A percentile compares a stretch with the other conserved stretches of the same genome.
Conservation (phyloP, 495 filamentous ascomycete genomes). For the Aspergillus campestris region DNA sequence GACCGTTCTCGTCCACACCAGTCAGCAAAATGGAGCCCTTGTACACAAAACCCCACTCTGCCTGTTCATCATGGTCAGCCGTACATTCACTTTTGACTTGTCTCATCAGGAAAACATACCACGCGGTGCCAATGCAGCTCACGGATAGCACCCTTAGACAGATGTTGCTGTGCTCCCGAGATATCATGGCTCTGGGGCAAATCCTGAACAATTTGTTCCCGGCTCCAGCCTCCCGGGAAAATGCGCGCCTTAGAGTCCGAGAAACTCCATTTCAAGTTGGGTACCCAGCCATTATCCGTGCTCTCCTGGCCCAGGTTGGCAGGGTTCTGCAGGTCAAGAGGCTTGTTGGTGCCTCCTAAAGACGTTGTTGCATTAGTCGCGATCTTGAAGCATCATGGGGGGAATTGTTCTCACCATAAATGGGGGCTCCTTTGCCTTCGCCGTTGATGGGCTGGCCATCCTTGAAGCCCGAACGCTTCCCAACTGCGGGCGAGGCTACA, state of each 20-base stretch:
- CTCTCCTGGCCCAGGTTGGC: conserved; percentile 48
- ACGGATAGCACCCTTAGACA: conserved; percentile 53
- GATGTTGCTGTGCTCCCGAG: conserved; percentile 53
- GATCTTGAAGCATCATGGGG: not conserved
- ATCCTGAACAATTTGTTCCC: conserved; percentile 54
- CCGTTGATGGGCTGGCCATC: conserved; percentile 46
- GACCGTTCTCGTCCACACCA: conserved; percentile 52
- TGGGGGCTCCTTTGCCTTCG: conserved; percentile 47
- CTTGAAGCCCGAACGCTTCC: conserved; percentile 29
- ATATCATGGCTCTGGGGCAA: conserved; percentile 54
- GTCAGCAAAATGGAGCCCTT: conserved; percentile 47
- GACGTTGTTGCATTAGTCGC: not conserved
- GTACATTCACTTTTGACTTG: not conserved
- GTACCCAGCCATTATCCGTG: conserved; percentile 51
- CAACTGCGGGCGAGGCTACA: conserved; percentile 14
- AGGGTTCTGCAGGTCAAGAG: conserved; percentile 47
- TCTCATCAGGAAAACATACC: conserved; percentile 23
- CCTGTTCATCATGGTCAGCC: conserved; percentile 24
- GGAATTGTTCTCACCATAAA: conserved; percentile 35
- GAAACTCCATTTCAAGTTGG: conserved; percentile 59
- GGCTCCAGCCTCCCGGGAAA: conserved; percentile 53
- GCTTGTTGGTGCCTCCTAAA: conserved; percentile 27
- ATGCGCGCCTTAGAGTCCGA: conserved; percentile 52
- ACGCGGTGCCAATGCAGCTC: conserved; percentile 62
- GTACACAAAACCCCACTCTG: conserved; percentile 59